Evolutionary conservation across 1,139 yeast species (phyloP).

Genomic region (Diutina pseudorugosa): DNA sequence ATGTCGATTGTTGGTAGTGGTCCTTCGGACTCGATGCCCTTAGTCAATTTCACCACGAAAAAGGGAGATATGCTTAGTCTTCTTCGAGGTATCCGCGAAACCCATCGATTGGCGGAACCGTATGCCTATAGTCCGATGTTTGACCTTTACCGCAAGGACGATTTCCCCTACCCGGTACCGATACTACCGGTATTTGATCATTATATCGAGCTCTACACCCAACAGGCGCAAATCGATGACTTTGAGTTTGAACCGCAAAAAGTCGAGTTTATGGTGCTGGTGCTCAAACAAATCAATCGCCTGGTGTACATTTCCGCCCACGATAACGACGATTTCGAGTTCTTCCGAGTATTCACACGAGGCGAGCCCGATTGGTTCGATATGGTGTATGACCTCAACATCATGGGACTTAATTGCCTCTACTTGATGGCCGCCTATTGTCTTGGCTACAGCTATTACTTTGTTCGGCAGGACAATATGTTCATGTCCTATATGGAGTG

Average conservation of each 20-base stretch:
- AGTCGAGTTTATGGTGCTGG: neutral
- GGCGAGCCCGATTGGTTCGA: neutral
- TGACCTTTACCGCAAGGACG: neutral
- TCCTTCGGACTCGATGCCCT: neutral
- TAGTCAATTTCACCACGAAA: neutral
- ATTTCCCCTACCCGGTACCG: neutral
- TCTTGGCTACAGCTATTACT: neutral
- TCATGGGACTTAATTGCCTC: neutral
- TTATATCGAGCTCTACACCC: neutral
- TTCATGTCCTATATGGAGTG: neutral
- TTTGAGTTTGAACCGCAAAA: neutral
- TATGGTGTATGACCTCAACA: neutral
- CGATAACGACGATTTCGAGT: neutral
- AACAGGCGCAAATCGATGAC: neutral
- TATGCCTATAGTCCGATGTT: neutral
- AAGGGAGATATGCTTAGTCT: neutral
- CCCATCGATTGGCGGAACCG: neutral
- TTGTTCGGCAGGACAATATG: neutral
- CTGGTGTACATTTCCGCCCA: neutral
- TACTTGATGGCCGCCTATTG: neutral
- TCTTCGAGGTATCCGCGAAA: neutral
- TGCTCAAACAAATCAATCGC: neutral
- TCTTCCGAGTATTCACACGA: neutral
- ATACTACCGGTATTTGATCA: neutral
- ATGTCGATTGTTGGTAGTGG: neutral